Evolutionary conservation across 2,329 filamentous ascomycete genomes (phyloP).

Genomic region (Calonectria crousiana): DNA sequence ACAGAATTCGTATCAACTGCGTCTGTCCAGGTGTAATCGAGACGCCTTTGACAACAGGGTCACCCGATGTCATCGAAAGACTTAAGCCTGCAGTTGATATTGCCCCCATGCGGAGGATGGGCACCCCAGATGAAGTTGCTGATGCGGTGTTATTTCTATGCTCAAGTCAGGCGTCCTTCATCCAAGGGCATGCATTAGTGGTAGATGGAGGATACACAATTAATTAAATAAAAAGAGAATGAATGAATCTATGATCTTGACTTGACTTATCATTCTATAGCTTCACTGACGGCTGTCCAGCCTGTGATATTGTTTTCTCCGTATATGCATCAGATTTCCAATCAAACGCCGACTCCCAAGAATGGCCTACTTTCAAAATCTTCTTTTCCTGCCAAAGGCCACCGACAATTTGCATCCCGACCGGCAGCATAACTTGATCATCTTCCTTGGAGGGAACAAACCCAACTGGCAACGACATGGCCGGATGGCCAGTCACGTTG

Average conservation of each 20-base stretch:
- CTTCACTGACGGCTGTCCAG: background rate
- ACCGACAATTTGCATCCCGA: constrained; percentile 68
- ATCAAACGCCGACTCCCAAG: constrained; percentile 60
- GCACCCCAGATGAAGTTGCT: constrained; percentile 61
- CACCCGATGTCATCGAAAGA: constrained; percentile 52
- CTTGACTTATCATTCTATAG: background rate
- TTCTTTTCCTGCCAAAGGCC: constrained; percentile 63
- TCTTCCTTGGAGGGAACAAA: constrained; percentile 56
- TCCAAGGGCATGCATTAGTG: constrained; percentile 64
- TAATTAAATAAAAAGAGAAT: constrained; percentile 44
- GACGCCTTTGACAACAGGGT: constrained; percentile 59
- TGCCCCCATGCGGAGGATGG: constrained; percentile 65
- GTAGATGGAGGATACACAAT: constrained; percentile 67
- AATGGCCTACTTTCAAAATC: constrained; percentile 57
- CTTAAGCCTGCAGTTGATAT: constrained; percentile 57
- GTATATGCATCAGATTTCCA: constrained; percentile 47
- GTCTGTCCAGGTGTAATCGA: constrained; percentile 75
- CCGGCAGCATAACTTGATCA: constrained; percentile 55
- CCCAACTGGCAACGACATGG: constrained; percentile 64
- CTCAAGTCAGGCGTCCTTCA: constrained; percentile 61
- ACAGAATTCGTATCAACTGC: constrained; percentile 62
- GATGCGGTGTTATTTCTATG: constrained; percentile 63
- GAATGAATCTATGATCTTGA: background rate
- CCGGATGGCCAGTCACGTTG: constrained; percentile 69
- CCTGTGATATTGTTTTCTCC: background rate